Base-by-base conservation (phyloP, 768 basidiomycete genomes). In the Peribolospora kevripleyi region DNA sequence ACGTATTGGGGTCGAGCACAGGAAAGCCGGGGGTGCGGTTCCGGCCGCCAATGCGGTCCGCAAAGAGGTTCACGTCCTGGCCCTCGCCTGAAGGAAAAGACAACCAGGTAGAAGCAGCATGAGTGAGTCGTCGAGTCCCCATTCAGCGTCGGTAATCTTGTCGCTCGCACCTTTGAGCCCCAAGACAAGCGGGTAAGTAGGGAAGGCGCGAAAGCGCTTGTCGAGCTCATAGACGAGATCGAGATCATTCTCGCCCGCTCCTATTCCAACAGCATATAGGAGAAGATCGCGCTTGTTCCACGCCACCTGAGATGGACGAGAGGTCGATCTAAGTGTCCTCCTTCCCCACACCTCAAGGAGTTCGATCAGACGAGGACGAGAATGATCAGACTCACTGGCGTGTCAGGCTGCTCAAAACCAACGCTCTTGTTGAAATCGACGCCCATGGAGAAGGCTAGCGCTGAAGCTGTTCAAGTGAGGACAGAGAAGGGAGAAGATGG, bases 271-370 rank as follows among this genome's bases (percentile, higher is more conserved):
- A 9, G 82, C 81, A 60, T 86, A 88, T 2, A 76, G 74, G 57
- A 88, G 68, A 13, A 86, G 69, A 67, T 88, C 85, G 52, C 84
- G 76, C 68, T 79, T 78, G 64, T 82, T 84, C 85, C 85, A 88
- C 1, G 75, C 67, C 37, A 84, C 84, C 82, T 85, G 25, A 25
- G 25, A 25, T 25, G 25, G 40, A 49, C n/a, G 9, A 14, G 7
- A 40, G 4, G 11, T 41, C 3, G 38, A 13, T 25, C 40, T 37
- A 9, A 14, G 25, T 54, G 4, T 50, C 14, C 7, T 54, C 37
- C 36, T 36, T 25, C 37, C 38, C 37, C 14, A 45, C 45, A 56
- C 37, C 42, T 51, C 13, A 46, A 6, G 37, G 45, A 37, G 8
- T 10, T 48, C 42, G 43, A 48, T 7, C 4, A 8, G 43, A 6